These are phyloP conservation scores for Fusarium aywerte DNA, from an alignment of 2,329 filamentous ascomycete species.

Conservation along the genomic window DNA sequence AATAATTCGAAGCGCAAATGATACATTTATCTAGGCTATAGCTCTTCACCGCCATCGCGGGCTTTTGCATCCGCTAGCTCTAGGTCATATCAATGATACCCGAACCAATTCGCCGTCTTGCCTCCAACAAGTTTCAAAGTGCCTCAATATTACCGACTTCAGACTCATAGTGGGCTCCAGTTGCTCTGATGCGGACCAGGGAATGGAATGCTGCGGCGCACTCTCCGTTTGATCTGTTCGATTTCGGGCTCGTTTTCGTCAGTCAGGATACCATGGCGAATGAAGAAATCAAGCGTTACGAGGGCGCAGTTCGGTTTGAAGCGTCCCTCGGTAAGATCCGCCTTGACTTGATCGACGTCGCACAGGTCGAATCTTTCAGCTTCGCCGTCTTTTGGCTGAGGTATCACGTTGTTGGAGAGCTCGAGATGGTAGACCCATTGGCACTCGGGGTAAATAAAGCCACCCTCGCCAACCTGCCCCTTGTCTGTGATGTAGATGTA, in stretches of 20 bases:
- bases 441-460: conserved; percentile 87
- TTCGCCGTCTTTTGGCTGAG: conserved; percentile 85
- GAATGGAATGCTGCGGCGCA: conserved; percentile 85
- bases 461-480: conserved; percentile 81
- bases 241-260: conserved; percentile 81
- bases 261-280: conserved; percentile 84
- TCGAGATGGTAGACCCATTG: conserved; percentile 93
- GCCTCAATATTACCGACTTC: not conserved
- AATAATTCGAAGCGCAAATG: conserved; percentile 60
- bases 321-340: conserved; percentile 73
- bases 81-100: conserved; percentile 44
- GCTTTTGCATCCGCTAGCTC: conserved; percentile 33
- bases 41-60: conserved; percentile 12
- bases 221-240: conserved; percentile 76
- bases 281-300: conserved; percentile 88
- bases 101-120: conserved; percentile 32
- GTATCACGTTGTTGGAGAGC: conserved; percentile 73
- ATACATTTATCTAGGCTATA: conserved; percentile 27
- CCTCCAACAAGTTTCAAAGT: conserved; percentile 17
- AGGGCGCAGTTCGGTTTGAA: conserved; percentile 96
- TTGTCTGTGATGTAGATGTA: conserved; percentile 86
- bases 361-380: conserved; percentile 85
- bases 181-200: conserved; percentile 69
- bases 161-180: conserved; percentile 43
- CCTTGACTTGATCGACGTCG: conserved; percentile 79